phyloP scores from a whole-genome alignment of 108 stramenopile genomes.

The Nitzschia sp. region DNA sequence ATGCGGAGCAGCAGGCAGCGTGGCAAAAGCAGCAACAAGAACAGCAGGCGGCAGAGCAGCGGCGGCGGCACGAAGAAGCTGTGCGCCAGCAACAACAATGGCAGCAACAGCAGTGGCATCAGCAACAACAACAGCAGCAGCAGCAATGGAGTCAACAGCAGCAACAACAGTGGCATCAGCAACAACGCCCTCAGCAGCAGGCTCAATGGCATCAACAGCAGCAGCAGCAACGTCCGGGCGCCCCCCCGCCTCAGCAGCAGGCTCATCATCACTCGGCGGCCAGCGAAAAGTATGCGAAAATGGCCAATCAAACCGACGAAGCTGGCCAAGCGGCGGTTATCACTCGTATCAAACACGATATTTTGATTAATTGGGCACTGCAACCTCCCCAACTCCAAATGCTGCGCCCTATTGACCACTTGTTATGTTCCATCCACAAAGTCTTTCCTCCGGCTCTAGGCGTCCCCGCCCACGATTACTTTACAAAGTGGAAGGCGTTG shows the following conservation, averaged over 20 bases:
- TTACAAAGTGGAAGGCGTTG: slow-evolving; percentile 77
- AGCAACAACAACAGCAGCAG: slow-evolving; percentile 23
- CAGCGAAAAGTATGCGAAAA: slow-evolving; percentile 68
- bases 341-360: slow-evolving; percentile 59
- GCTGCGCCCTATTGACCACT: slow-evolving; percentile 67
- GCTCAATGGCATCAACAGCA: slow-evolving; percentile 38
- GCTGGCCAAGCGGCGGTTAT: slow-evolving; percentile 47
- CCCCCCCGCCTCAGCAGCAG: slow-evolving; percentile 50
- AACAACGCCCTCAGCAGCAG: slow-evolving; percentile 34
- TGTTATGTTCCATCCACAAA: slow-evolving; percentile 70
- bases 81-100: slow-evolving; percentile 38
- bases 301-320: slow-evolving; percentile 59
- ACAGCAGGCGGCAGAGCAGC: slow-evolving; percentile 56
- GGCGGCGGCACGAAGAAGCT: slow-evolving; percentile 50
- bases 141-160: slow-evolving; percentile 28
- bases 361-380: slow-evolving; percentile 83
- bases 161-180: slow-evolving; percentile 37
- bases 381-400: slow-evolving; percentile 75
- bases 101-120: slow-evolving; percentile 23
- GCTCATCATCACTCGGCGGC: slow-evolving; percentile 28
- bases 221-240: slow-evolving; percentile 34
- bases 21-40: slow-evolving; percentile 43
- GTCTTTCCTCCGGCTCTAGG: slow-evolving; percentile 82
- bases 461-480: slow-evolving; percentile 77
- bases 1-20: slow-evolving; percentile 38